Base-by-base conservation (phyloP, 768 basidiomycete species). In the Rhodocollybia butyracea region DNA sequence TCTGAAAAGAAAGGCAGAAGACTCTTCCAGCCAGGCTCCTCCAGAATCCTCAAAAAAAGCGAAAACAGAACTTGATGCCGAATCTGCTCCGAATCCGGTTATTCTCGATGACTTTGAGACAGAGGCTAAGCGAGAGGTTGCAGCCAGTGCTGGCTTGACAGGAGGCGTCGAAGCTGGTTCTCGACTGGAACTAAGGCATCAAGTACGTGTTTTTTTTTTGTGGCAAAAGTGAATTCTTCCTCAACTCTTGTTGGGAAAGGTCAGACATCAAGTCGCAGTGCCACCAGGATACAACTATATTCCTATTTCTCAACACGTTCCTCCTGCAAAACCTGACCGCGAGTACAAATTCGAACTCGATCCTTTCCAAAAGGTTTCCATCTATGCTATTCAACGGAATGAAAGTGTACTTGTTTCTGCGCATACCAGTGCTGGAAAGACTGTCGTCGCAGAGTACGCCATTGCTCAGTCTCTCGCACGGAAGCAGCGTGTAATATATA, bases 371-470 rank as follows among this genome's bases (percentile, higher is more conserved):
- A 82, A 86, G 66, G 94, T 98, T 42, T 94, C 96, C 2, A 85
- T 98, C 7, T 82, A 91, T 59, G 94, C 94, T 36, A 98, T 99
- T 48, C 94, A 99, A 68, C 82, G 97, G 36, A 96, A 97, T 67
- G 97, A 99, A 75, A 94, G 91, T 64, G 96, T 98, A 4, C 78
- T 99, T 48, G 97, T 99, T 15, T 98, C 96, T 22, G 97, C 97
- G 0, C 97, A 99, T 75, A 99, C 97, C 5, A 95, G 92, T 72
- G 97, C 97, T 32, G 97, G 97, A 65, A 99, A 99, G 75, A 99
- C 97, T 2, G 97, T 98, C 59, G 97, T 99, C 58, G 97, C 97
- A 43, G 97, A 99, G 76, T 99, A 98, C 71, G 97, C 97, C 43
- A 98, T 99, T 66, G 97, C 97, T 0, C 92, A 94, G 69, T 95